phyloP scores from a whole-genome alignment of 2,329 filamentous ascomycete genomes.

The Taxawa tesnikishii region DNA sequence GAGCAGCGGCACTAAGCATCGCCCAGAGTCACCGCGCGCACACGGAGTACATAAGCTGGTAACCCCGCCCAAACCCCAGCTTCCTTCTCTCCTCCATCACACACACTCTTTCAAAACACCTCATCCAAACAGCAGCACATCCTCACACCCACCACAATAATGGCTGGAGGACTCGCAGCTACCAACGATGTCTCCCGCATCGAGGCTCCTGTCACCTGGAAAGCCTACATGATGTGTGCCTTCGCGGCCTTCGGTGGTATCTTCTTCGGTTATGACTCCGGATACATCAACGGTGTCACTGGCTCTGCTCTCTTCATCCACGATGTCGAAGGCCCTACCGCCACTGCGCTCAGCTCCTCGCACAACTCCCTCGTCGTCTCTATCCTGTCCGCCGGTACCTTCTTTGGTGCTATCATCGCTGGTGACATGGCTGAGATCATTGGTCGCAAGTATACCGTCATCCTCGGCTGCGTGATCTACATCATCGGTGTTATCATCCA shows the following conservation, averaged over 20 bases:
- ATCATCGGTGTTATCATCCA: conserved; percentile 51
- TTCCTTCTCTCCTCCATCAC: no score
- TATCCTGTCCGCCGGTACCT: conserved; percentile 62
- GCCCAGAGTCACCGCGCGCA: no score
- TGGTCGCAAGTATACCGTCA: conserved; percentile 61
- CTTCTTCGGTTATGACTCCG: conserved; percentile 70
- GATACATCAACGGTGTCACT: conserved; percentile 50
- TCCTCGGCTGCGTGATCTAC: conserved; percentile 61
- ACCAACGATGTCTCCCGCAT: conserved; percentile 41
- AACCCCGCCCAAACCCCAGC: no score
- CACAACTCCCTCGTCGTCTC: conserved; percentile 54
- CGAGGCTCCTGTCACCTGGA: conserved; percentile 35
- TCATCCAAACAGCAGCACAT: no score
- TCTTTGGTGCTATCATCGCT: conserved; percentile 65
- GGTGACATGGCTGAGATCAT: conserved; percentile 67
- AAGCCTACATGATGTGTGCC: conserved; percentile 32
- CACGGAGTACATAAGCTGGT: no score
- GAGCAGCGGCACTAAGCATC: no score
- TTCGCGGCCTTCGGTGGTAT: conserved; percentile 44
- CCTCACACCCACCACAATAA: conserved; percentile 4
- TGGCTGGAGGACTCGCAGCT: conserved; percentile 17
- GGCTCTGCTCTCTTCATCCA: conserved; percentile 37
- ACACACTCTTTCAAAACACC: no score
- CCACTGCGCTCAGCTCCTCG: conserved; percentile 16
- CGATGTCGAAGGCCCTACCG: conserved; percentile 34